phyloP scores from a whole-genome alignment of 148 eudicot species.

The Chenopodium suecicum region DNA sequence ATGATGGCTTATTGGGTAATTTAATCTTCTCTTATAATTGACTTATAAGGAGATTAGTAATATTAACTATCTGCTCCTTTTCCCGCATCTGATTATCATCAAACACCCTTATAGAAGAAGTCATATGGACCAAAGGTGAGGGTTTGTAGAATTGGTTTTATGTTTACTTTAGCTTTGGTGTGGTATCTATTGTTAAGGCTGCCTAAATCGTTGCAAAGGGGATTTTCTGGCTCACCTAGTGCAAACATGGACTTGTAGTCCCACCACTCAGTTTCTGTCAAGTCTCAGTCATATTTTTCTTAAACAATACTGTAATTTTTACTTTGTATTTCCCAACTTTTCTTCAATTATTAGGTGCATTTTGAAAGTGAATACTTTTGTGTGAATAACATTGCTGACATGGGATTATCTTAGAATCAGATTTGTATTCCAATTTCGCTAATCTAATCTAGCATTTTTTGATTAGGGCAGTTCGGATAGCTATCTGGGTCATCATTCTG shows the following conservation, averaged over 20 bases:
- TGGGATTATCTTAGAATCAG: background rate
- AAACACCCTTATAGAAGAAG: background rate
- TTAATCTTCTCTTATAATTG: no score
- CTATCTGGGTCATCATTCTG: no score
- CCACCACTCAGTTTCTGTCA: constrained; percentile 4
- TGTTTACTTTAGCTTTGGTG: background rate
- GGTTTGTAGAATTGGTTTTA: background rate
- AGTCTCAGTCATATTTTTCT: constrained; percentile 1
- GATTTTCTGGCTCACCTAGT: background rate
- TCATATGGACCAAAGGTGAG: background rate
- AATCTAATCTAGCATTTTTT: background rate
- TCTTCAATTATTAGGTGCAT: background rate
- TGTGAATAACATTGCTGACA: background rate
- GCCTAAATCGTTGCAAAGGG: background rate
- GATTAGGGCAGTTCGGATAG: background rate
- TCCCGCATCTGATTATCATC: background rate
- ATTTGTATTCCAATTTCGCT: background rate
- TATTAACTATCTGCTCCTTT: background rate
- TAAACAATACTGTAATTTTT: background rate
- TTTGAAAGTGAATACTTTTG: background rate
- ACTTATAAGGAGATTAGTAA: no score
- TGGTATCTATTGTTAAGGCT: background rate
- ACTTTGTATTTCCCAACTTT: background rate
- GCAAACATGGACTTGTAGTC: constrained; percentile 8
- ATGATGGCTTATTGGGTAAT: no score